Evolutionary conservation across 2,329 filamentous ascomycete genomes (phyloP), one percentile per base, ranked within the genome.

Genomic region (Trichoderma hamatum): DNA sequence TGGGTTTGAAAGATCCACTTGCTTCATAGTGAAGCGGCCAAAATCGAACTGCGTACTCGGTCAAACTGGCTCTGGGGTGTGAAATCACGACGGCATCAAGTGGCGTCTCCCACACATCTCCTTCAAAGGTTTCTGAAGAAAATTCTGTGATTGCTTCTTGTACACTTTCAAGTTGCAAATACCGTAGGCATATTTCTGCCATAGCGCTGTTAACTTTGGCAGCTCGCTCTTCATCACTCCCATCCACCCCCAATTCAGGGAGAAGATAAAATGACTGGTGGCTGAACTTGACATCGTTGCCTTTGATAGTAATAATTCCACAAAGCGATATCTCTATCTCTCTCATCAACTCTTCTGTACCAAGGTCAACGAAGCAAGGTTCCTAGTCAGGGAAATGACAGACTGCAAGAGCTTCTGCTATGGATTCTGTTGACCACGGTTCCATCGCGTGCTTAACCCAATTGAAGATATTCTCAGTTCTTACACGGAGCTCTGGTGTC

Each of bases 31-130:
- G 58, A 2, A 3, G 5, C 0, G 58, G 34, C 58, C 58, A 61
- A 26, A 61, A 61, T 39, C 58, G 34, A 28, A 61, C 58, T 34
- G 58, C 58, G 21, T 61, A 61, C 4, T 28, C 58, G 19, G 58
- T 34, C 58, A 61, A 46, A 24, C 36, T 46, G 21, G 32, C 16
- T 16, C 58, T n/a, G 11, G 16, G 34, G 19, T 61, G 34, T 10
- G 32, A 43, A 30, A 61, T 61, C 19, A 61, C 34, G 6, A 24
- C 13, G 2, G 36, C 34, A 32, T 55, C 52, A 9, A 55, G 26
- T 3, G 19, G 28, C 13, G 52, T 55, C 7, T 14, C 5, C 52
- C 26, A 55, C 7, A 19, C 26, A 5, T n/a, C 26, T 1, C 16
- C 52, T n/a, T 55, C 52, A 10, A 55, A 3, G 7, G 6, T 9